A percentile compares a stretch with the other conserved stretches of the same genome.
Conservation (phyloP, 2,329 filamentous ascomycete genomes). For the Myriosclerotinia scirpicola region DNA sequence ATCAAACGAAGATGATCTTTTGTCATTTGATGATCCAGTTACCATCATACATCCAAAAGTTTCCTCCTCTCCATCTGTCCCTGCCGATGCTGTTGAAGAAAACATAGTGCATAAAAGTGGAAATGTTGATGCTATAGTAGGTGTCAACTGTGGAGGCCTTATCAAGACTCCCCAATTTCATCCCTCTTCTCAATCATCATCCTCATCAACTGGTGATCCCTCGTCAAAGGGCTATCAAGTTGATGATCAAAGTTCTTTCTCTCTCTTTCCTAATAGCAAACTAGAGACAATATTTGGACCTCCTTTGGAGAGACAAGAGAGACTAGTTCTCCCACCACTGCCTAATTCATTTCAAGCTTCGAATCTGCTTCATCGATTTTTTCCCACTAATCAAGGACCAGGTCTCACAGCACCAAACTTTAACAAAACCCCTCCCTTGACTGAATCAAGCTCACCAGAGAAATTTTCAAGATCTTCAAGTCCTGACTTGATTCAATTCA, state of each 20-base stretch:
- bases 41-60: neutral
- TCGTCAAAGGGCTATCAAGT: constrained; percentile 3
- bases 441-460: neutral
- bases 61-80: neutral
- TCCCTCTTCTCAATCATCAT: neutral
- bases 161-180: neutral
- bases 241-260: constrained; percentile 1
- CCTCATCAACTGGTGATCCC: too few relatives aligned
- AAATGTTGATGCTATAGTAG: neutral
- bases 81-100: too few relatives aligned
- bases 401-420: too few relatives aligned
- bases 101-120: neutral
- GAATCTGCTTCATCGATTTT: neutral
- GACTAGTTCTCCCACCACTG: neutral
- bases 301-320: neutral
- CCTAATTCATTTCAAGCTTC: neutral
- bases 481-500: constrained; percentile 16
- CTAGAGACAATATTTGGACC: neutral
- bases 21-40: constrained; percentile 7
- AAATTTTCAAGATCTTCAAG: neutral
- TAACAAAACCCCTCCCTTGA: neutral
- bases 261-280: neutral
- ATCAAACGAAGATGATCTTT: neutral
- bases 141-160: neutral
- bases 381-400: neutral